Percentiles rank a stretch among this genome's conserved stretches.
These are phyloP conservation scores for Rubroshorea leprosula DNA, from an alignment of 345 rosid species.

Conservation along the genomic window DNA sequence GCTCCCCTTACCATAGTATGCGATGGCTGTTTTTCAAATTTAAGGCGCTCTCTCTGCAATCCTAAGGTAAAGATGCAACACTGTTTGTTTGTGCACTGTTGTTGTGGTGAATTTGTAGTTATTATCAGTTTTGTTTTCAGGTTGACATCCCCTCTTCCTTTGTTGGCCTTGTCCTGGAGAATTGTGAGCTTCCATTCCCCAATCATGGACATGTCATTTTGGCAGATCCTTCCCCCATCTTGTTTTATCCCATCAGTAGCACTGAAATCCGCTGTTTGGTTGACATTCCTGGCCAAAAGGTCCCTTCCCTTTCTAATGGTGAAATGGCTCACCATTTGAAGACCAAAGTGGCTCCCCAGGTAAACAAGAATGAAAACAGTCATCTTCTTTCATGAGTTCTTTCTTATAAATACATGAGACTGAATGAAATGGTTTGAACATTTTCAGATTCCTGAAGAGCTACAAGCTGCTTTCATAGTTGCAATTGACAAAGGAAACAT, in stretches of 20 bases:
- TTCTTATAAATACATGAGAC: too few species aligned
- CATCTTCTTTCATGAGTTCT: too few species aligned
- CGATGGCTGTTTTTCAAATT: conserved; percentile 57
- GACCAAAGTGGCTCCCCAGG: conserved; percentile 33
- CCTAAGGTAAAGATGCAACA: conserved; percentile 48
- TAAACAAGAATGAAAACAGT: too few species aligned
- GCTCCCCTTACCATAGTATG: conserved; percentile 56
- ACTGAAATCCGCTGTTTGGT: conserved; percentile 46
- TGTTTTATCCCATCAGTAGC: conserved; percentile 50
- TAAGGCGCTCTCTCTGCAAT: conserved; percentile 52
- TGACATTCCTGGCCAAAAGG: conserved; percentile 39
- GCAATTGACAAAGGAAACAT: conserved; percentile 44
- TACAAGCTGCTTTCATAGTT: conserved; percentile 30
- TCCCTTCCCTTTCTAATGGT: conserved; percentile 40
- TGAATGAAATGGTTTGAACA: too few species aligned
- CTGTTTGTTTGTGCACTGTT: too few species aligned
- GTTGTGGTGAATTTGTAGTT: too few species aligned
- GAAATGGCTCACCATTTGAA: conserved; percentile 42
- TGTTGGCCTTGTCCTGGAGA: conserved; percentile 46
- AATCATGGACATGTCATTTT: conserved; percentile 51
- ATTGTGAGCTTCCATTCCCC: conserved; percentile 38
- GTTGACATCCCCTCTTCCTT: conserved; percentile 48
- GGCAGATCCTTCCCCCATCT: conserved; percentile 48
- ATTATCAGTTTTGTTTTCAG: conserved; percentile 28
- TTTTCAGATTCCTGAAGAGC: conserved; percentile 29